phyloP scores from a whole-genome alignment of 192 early-diverging fungal genomes.

The Backusella liffmaniae region DNA sequence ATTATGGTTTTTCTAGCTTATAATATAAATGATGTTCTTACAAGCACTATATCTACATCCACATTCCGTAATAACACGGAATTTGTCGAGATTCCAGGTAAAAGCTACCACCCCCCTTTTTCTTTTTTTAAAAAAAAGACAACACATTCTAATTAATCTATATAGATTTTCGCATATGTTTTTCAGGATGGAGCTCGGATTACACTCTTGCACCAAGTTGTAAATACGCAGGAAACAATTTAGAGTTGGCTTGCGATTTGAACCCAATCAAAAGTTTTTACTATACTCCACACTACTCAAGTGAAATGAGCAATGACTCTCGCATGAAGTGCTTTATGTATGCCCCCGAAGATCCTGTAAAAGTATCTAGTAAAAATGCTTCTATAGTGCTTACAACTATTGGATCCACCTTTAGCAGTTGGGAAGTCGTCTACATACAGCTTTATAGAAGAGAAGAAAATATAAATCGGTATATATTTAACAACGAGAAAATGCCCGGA shows the following conservation, averaged over 20 bases:
- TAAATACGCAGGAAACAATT: not conserved
- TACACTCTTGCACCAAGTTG: not conserved
- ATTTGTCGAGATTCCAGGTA: not conserved
- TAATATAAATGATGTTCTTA: not conserved
- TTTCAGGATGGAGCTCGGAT: not conserved
- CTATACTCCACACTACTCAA: not conserved
- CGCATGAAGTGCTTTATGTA: not conserved
- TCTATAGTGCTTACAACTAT: not conserved
- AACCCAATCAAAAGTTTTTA: not conserved
- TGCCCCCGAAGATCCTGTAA: not conserved
- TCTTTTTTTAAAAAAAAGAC: not conserved
- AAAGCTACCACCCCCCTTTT: not conserved
- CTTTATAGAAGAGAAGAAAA: not conserved
- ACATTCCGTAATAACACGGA: not conserved
- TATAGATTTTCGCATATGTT: not conserved
- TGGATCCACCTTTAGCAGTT: not conserved
- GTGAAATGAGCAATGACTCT: not conserved
- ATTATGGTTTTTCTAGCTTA: not conserved
- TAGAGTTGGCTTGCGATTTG: not conserved
- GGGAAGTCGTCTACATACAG: not conserved
- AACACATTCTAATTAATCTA: not conserved
- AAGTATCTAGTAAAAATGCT: not conserved
- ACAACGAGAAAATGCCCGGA: not conserved
- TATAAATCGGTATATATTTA: not conserved
- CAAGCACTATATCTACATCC: not conserved